phyloP scores from a whole-genome alignment of 2,329 filamentous ascomycete genomes.

The Plectosphaerella cucumerina region DNA sequence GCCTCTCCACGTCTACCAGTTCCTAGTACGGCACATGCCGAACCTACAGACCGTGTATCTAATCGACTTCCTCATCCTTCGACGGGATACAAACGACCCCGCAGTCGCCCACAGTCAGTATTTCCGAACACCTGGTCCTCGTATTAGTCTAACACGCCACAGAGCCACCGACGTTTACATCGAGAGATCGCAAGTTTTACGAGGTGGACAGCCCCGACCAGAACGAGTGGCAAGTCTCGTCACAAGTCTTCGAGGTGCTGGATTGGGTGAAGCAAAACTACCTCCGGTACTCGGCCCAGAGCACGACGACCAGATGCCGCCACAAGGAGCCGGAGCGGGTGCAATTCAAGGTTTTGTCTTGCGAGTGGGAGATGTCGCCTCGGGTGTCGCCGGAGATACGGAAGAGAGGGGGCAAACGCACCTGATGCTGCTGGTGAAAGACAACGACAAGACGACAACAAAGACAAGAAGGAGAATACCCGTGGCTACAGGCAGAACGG shows the following conservation, averaged over 20 bases:
- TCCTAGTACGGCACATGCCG: slow-evolving; percentile 34
- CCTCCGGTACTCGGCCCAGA: slow-evolving; percentile 28
- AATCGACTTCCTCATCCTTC: slow-evolving; percentile 36
- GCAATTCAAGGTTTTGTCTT: slow-evolving; percentile 35
- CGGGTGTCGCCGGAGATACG: background rate
- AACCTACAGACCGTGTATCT: slow-evolving; percentile 40
- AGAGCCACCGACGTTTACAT: slow-evolving; percentile 16
- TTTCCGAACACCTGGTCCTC: no score
- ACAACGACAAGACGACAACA: no score
- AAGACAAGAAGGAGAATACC: no score
- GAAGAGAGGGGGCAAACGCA: no score
- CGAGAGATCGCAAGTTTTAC: slow-evolving; percentile 22
- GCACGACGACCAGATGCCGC: slow-evolving; percentile 19
- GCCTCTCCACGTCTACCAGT: slow-evolving; percentile 38
- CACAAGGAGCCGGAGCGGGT: slow-evolving; percentile 29
- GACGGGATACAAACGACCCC: slow-evolving; percentile 14
- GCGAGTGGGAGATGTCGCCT: slow-evolving; percentile 26
- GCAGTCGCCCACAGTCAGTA: no score
- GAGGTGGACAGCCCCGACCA: slow-evolving; percentile 21
- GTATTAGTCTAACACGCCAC: background rate
- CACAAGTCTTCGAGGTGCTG: slow-evolving; percentile 27
- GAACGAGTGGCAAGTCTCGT: slow-evolving; percentile 28
- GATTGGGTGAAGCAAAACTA: slow-evolving; percentile 34
- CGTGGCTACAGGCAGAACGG: no score
- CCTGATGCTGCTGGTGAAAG: no score